These are phyloP conservation scores for Apiospora saccharicola DNA, from an alignment of 2,329 filamentous ascomycete species.

Conservation along the genomic window DNA sequence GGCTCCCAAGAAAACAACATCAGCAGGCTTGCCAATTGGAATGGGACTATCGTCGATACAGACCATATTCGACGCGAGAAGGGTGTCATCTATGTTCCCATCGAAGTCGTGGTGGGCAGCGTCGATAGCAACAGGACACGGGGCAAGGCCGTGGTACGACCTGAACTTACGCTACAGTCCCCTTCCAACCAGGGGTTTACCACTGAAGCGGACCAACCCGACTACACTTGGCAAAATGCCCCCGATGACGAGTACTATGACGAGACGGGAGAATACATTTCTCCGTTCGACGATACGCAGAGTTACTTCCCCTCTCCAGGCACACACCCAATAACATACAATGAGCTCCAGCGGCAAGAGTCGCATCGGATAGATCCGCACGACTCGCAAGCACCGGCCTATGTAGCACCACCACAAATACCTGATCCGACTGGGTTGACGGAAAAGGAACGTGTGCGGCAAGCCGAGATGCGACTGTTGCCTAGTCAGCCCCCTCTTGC, in stretches of 20 bases:
- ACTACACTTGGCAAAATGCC: slow-evolving; percentile 43
- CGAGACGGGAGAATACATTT: slow-evolving; percentile 23
- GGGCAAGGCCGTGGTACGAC: slow-evolving; percentile 38
- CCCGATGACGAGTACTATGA: slow-evolving; percentile 39
- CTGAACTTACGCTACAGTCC: slow-evolving; percentile 34
- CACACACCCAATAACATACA: slow-evolving; percentile 44
- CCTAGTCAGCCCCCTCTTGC: slow-evolving; percentile 76
- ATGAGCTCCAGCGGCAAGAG: slow-evolving; percentile 41
- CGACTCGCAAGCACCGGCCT: slow-evolving; percentile 50
- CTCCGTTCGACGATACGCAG: slow-evolving; percentile 34
- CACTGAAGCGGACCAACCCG: slow-evolving; percentile 33
- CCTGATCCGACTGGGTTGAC: slow-evolving; percentile 68
- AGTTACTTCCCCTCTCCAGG: slow-evolving; percentile 38
- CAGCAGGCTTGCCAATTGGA: slow-evolving; percentile 60
- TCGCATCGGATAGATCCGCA: slow-evolving; percentile 35
- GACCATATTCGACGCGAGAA: slow-evolving; percentile 87
- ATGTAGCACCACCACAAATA: slow-evolving; percentile 67
- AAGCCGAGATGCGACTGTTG: slow-evolving; percentile 79
- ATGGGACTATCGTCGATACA: slow-evolving; percentile 83
- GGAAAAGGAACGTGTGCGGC: slow-evolving; percentile 83
- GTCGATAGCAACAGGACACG: slow-evolving; percentile 66
- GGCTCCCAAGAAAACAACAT: slow-evolving; percentile 48
- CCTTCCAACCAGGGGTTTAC: slow-evolving; percentile 31
- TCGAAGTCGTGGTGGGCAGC: slow-evolving; percentile 89
- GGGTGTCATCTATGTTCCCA: slow-evolving; percentile 85